Base-by-base conservation (phyloP, 1,139 yeast genomes). In the Sugiyamaella xylanicola region DNA sequence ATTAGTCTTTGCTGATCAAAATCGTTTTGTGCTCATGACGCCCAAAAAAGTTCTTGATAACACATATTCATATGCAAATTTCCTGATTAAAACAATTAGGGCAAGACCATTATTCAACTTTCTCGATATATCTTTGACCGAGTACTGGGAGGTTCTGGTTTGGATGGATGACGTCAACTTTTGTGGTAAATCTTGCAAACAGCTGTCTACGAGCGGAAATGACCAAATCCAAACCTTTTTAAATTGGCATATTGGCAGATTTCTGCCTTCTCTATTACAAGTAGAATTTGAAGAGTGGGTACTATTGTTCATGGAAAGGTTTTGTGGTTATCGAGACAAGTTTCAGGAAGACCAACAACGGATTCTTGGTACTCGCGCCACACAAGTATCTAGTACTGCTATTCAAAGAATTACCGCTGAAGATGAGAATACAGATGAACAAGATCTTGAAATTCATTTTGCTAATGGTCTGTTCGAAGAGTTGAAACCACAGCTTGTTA, bases 101-200 rank as follows among this genome's bases (percentile, higher is more conserved):
- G 78, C 90, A 0, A 87, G 85, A 65, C 95, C 96, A 0, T 72
- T 91, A 60, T 93, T 93, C 72, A 84, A 86, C 63, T 91, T 85
- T 68, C 74, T 95, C 63, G 97, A 92, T 63, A 73, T 95, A 63
- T 75, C 76, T 29, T 86, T 93, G 48, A 79, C 78, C 15, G 84
- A 84, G 63, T 92, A 90, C 67, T 93, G 99, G 99, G 97, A 93
- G 69, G 68, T 87, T 16, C 75, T 95, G 59, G 75, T 93, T 2
- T 95, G 99, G 98, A 89, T 92, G 96, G 97, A 95, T 69, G 85
- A 86, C 63, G 84, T 81, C 64, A 95, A 95, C 66, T 91, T 77
- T 70, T 89, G 96, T 44, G 99, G 99, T 3, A 77, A 91, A 56
- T 84, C 85, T 22, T 87, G 96, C 68, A 72, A 75, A 16, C 67